Base-by-base conservation (phyloP, 2,329 filamentous ascomycete genomes). In the Botrytis sinoallii region DNA sequence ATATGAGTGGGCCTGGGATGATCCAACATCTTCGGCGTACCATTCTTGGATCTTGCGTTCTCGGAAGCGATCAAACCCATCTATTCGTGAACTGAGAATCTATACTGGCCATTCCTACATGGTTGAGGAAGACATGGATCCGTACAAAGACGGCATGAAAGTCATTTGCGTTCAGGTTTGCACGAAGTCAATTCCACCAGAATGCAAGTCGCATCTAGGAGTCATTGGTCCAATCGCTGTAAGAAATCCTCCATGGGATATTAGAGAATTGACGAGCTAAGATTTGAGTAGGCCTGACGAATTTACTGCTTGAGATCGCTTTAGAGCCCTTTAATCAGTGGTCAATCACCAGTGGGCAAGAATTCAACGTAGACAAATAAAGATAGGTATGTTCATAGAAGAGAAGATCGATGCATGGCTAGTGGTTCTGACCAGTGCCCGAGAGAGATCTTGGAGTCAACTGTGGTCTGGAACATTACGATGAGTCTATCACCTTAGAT, bases 131-230 rank as follows among this genome's bases (percentile, higher is more conserved):
- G 44, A 48, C 86, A 88, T 78, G 82, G 83, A 44, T 87, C 85
- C 81, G 86, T 5, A 82, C 81, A 14, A 85, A 86, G 40, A 20
- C 82, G 82, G 40, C 85, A 88, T 69, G 83, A 80, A 74, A 83
- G 79, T 64, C 79, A 77, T 71, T 80, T 73, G 73, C 84, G 82
- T 52, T 85, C 82, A 75, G 84, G 82, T 63, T 82, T 83, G 74
- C 88, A 85, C 80, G 82, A 78, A 12, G 85, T 88, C 3, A 82
- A 83, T 46, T 84, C 83, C 48, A 88, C 85, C 0, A 87, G 86
- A 3, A 85, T 91, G 40, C 89, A 89, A 1, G 83, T 91, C 10
- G 69, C 81, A 0, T 84, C 84, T 18, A 89, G 88, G 42, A 18
- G 42, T 20, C 42, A 44, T 44, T 44, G 16, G 42, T 44, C 20